A percentile compares a stretch with the other conserved stretches of the same genome.
Conservation (phyloP, 139 green algal species). For the Coelastrella sp. region DNA sequence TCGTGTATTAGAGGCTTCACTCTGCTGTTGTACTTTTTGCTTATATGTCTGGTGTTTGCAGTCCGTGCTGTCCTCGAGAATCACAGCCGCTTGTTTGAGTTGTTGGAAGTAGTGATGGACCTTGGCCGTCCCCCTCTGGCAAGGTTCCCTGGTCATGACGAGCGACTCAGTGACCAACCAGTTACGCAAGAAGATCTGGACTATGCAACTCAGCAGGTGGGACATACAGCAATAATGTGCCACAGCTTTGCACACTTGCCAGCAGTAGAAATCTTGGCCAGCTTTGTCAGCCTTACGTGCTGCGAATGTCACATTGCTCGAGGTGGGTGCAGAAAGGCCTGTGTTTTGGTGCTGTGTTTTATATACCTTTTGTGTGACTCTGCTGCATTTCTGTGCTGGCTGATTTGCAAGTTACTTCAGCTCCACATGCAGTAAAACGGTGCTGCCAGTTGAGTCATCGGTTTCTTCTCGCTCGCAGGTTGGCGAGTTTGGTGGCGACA, state of each 20-base stretch:
- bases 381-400: no score
- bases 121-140: slow-evolving; percentile 80
- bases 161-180: slow-evolving; percentile 55
- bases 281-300: no score
- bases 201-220: slow-evolving; percentile 67
- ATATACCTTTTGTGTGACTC: no score
- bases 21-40: no score
- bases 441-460: no score
- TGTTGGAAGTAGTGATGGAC: slow-evolving; percentile 86
- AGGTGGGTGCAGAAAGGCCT: no score
- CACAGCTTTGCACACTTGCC: not conserved
- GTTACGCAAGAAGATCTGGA: slow-evolving; percentile 81
- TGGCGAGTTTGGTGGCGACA: slow-evolving; percentile 91
- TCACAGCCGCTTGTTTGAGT: slow-evolving; percentile 47
- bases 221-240: not conserved
- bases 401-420: no score
- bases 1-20: no score
- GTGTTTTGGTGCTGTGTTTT: no score
- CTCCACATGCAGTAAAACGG: no score
- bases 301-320: no score
- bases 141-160: slow-evolving; percentile 76
- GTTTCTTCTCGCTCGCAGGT: slow-evolving; percentile 65
- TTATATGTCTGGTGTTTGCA: not conserved
- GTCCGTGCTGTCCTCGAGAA: slow-evolving; percentile 24
- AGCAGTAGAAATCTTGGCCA: not conserved